Evolutionary conservation across 768 basidiomycete species (phyloP).

Genomic region (Xerocomus potaroensis): DNA sequence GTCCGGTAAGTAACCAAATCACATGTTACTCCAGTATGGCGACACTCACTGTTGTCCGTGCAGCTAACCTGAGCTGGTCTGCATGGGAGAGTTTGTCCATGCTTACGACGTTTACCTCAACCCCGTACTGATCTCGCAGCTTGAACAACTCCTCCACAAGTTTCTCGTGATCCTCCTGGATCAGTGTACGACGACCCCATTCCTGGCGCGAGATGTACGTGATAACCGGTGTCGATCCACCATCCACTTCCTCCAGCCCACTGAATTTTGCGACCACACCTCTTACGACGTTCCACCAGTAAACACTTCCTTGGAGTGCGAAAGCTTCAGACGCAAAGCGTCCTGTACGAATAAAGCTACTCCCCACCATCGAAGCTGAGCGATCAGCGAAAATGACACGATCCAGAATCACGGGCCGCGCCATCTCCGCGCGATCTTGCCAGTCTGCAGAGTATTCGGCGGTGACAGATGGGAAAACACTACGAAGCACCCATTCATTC

Average conservation of each 20-base stretch:
- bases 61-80: slow-evolving; percentile 79
- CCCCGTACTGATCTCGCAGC: slow-evolving; percentile 66
- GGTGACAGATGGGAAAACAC: slow-evolving; percentile 73
- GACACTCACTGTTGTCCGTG: slow-evolving; percentile 72
- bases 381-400: slow-evolving; percentile 88
- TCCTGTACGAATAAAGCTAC: slow-evolving; percentile 62
- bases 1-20: background rate
- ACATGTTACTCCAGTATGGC: background rate
- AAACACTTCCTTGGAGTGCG: slow-evolving; percentile 62
- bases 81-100: slow-evolving; percentile 77
- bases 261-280: slow-evolving; percentile 70
- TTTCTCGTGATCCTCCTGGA: slow-evolving; percentile 68
- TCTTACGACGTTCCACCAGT: slow-evolving; percentile 85
- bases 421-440: slow-evolving; percentile 70
- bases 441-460: slow-evolving; percentile 85
- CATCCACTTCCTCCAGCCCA: slow-evolving; percentile 47
- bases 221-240: slow-evolving; percentile 71
- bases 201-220: slow-evolving; percentile 89
- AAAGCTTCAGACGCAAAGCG: slow-evolving; percentile 76
- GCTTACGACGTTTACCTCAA: slow-evolving; percentile 83
- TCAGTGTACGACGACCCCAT: slow-evolving; percentile 84
- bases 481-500: slow-evolving; percentile 84
- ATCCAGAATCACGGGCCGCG: slow-evolving; percentile 71
- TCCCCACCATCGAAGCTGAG: slow-evolving; percentile 73
- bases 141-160: slow-evolving; percentile 72